Percentiles rank a stretch among this genome's conserved stretches.
Evolutionary conservation across 495 filamentous ascomycete genomes (phyloP).

Genomic region (Thermothielavioides terrestris): DNA sequence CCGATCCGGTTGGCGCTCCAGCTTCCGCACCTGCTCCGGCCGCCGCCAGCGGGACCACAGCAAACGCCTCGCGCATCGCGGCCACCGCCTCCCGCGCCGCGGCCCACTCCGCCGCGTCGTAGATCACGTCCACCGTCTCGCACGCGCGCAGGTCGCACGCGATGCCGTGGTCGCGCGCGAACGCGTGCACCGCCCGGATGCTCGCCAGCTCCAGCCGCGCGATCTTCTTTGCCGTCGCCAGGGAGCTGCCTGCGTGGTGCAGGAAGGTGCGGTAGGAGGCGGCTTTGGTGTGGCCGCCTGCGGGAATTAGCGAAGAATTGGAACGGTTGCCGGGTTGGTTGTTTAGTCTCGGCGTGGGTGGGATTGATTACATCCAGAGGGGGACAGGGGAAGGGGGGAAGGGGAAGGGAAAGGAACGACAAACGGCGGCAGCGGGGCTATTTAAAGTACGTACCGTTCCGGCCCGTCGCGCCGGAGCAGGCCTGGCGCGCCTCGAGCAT

Average conservation of each 20-base stretch:
- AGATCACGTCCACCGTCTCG: constrained; percentile 52
- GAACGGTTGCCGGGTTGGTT: too few relatives aligned
- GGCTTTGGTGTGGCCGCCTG: constrained; percentile 58
- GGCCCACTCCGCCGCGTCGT: constrained; percentile 40
- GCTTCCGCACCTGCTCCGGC: too few relatives aligned
- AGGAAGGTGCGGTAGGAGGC: constrained; percentile 51
- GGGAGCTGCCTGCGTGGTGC: constrained; percentile 33
- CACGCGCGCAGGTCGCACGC: constrained; percentile 43
- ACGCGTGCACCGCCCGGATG: constrained; percentile 46
- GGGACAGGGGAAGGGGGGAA: background rate
- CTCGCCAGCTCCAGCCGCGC: constrained; percentile 49
- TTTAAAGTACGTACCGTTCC: constrained; percentile 44
- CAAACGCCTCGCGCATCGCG: constrained; percentile 38
- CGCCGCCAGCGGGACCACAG: too few relatives aligned
- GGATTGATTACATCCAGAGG: background rate
- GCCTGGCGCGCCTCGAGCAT: constrained; percentile 53
- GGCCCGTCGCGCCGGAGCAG: constrained; percentile 51
- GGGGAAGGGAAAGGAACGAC: background rate
- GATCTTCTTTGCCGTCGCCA: constrained; percentile 43
- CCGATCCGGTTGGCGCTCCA: too few relatives aligned
- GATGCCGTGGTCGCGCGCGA: constrained; percentile 44
- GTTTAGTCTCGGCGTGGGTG: background rate
- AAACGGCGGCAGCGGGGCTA: too few relatives aligned
- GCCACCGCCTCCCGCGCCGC: constrained; percentile 33
- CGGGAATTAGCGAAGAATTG: too few relatives aligned